Evolutionary conservation across 441 rosid species (phyloP).

Genomic region (Manihot esculenta): DNA sequence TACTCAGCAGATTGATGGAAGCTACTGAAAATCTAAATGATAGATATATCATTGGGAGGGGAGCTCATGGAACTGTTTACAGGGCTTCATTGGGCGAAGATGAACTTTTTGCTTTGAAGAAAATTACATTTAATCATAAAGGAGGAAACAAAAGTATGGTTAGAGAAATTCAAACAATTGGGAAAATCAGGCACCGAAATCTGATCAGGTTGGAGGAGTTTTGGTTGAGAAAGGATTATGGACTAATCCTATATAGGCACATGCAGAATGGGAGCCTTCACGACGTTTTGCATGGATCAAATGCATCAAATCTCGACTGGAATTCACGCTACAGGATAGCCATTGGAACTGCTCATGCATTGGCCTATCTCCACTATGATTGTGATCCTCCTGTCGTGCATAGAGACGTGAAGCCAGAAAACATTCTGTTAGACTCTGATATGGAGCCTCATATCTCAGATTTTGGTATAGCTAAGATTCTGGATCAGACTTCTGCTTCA

Average conservation of each 20-base stretch:
- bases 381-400: slow-evolving; percentile 72
- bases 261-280: slow-evolving; percentile 77
- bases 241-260: slow-evolving; percentile 61
- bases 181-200: slow-evolving; percentile 68
- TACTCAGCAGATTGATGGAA: slow-evolving; percentile 50
- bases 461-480: slow-evolving; percentile 72
- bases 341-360: slow-evolving; percentile 66
- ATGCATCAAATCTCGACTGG: slow-evolving; percentile 53
- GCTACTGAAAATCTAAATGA: slow-evolving; percentile 71
- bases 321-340: slow-evolving; percentile 56
- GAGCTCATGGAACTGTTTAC: slow-evolving; percentile 73
- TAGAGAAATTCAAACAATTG: slow-evolving; percentile 64
- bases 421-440: slow-evolving; percentile 70
- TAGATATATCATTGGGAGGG: slow-evolving; percentile 63
- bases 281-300: slow-evolving; percentile 53
- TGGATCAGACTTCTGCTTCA: slow-evolving; percentile 46
- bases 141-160: slow-evolving; percentile 55
- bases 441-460: slow-evolving; percentile 87
- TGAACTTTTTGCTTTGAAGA: slow-evolving; percentile 58
- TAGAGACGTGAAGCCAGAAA: slow-evolving; percentile 76
- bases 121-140: slow-evolving; percentile 43
- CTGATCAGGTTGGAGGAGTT: slow-evolving; percentile 70
- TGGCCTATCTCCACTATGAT: slow-evolving; percentile 80
- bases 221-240: slow-evolving; percentile 68
- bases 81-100: slow-evolving; percentile 51